Conservation (phyloP, 2,329 filamentous ascomycete genomes). For the Zalaria sp. region DNA sequence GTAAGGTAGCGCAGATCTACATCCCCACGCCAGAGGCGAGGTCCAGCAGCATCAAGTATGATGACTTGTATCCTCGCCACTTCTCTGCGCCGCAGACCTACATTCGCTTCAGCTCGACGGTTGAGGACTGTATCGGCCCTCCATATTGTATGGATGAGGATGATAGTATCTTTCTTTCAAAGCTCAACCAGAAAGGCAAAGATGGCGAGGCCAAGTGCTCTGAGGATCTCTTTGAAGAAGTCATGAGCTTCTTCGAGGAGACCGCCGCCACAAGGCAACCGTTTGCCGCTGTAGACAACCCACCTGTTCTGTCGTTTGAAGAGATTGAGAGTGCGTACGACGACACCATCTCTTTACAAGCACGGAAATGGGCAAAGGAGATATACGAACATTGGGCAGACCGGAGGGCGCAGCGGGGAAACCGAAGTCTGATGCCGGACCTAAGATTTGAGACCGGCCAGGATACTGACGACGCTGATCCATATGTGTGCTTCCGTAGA, state of each 20-base stretch:
- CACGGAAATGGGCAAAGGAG: slow-evolving; percentile 52
- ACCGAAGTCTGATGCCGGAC: slow-evolving; percentile 58
- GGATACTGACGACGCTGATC: slow-evolving; percentile 89
- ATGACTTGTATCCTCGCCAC: slow-evolving; percentile 64
- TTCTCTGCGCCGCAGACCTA: slow-evolving; percentile 84
- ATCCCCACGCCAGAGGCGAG: slow-evolving; percentile 54
- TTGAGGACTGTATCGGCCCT: slow-evolving; percentile 84
- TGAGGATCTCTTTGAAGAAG: slow-evolving; percentile 83
- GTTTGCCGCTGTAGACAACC: slow-evolving; percentile 79
- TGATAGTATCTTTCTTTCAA: slow-evolving; percentile 72
- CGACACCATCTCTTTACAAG: slow-evolving; percentile 34
- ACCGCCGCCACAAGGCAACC: slow-evolving; percentile 72
- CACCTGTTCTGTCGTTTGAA: slow-evolving; percentile 50
- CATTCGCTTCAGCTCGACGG: slow-evolving; percentile 94
- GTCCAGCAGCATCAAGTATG: slow-evolving; percentile 60
- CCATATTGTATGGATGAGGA: slow-evolving; percentile 91
- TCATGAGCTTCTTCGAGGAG: slow-evolving; percentile 91
- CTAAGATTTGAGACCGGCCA: slow-evolving; percentile 92
- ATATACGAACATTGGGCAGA: slow-evolving; percentile 85
- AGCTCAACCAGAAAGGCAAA: slow-evolving; percentile 63
- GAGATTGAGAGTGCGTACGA: slow-evolving; percentile 51
- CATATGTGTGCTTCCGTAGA: slow-evolving; percentile 94
- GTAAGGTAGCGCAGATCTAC: slow-evolving; percentile 48
- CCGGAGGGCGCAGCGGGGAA: slow-evolving; percentile 50
- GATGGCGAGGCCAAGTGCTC: slow-evolving; percentile 47